Conservation (phyloP, 495 filamentous ascomycete genomes). For the Neurospora sp. region DNA sequence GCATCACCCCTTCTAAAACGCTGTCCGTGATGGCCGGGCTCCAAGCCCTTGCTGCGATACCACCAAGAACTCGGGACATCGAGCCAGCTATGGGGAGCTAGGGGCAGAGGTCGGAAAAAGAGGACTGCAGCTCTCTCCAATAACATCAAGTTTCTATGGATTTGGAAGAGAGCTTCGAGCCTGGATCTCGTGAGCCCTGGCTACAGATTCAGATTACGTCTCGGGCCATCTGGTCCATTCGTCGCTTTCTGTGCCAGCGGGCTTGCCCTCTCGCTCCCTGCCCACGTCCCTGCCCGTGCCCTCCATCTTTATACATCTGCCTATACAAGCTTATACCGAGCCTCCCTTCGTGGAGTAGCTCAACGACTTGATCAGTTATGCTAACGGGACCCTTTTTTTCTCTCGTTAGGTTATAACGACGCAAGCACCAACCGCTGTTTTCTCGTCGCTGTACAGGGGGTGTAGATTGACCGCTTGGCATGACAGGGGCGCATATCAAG, state of each 20-base stretch:
- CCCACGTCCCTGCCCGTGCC: not conserved
- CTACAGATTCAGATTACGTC: not conserved
- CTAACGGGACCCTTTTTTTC: slow-evolving; percentile 10
- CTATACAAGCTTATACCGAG: not conserved
- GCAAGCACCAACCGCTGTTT: not conserved
- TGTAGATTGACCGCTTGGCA: slow-evolving; percentile 20
- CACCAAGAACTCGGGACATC: slow-evolving; percentile 3
- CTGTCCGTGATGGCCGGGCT: slow-evolving; percentile 1
- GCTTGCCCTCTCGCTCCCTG: not conserved
- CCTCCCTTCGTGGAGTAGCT: not conserved
- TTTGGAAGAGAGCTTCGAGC: not conserved
- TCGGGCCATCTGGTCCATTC: not conserved
- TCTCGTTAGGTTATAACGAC: slow-evolving; percentile 5
- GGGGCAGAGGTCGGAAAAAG: slow-evolving; percentile 1
- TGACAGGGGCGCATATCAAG: slow-evolving; percentile 18
- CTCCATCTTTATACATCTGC: not conserved
- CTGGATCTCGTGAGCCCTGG: not conserved
- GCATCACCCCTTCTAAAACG: not conserved
- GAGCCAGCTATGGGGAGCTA: not conserved
- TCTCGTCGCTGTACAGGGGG: slow-evolving; percentile 12
- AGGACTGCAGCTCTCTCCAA: not conserved
- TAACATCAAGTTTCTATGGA: not conserved
- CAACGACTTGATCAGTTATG: not conserved
- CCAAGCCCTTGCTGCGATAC: slow-evolving; percentile 3
- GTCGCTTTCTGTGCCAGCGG: not conserved